Conservation (phyloP, 108 stramenopile genomes). For the Fragilariopsis cylindrus region DNA sequence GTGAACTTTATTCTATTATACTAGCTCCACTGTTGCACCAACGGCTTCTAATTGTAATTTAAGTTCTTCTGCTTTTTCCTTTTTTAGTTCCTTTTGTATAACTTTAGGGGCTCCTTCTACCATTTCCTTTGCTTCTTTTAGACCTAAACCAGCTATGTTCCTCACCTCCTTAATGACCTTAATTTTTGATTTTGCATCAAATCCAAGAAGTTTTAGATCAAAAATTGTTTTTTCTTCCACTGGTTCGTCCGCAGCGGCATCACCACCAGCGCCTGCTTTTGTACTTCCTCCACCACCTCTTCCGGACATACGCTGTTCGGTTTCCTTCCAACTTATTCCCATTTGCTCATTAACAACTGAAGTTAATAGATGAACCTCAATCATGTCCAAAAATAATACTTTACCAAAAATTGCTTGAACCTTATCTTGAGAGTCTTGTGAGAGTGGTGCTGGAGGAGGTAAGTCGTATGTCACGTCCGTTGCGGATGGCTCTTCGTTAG, state of each 20-base stretch:
- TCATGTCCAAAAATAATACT: conserved; percentile 72
- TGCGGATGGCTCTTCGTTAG: background rate
- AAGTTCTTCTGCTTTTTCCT: conserved; percentile 85
- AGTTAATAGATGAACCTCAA: conserved; percentile 79
- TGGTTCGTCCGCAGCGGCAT: conserved; percentile 43
- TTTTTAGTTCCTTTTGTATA: conserved; percentile 74
- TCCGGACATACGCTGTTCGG: conserved; percentile 23
- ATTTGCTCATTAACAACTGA: conserved; percentile 71
- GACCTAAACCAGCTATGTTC: conserved; percentile 81
- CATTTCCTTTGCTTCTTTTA: conserved; percentile 95
- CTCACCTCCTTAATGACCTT: conserved; percentile 96
- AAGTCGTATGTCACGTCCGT: conserved; percentile 26
- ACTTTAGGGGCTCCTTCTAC: conserved; percentile 86
- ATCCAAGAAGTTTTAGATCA: conserved; percentile 84
- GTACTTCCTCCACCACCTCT: conserved; percentile 21
- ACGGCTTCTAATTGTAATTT: conserved; percentile 78
- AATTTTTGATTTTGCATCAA: conserved; percentile 93
- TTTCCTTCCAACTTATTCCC: conserved; percentile 55
- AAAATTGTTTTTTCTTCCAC: conserved; percentile 72
- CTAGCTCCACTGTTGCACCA: conserved; percentile 79
- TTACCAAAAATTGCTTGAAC: conserved; percentile 34
- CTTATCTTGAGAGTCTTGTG: conserved; percentile 37
- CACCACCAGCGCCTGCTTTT: conserved; percentile 27
- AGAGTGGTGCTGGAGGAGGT: conserved; percentile 26
- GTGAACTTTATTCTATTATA: conserved; percentile 26